Conservation (phyloP, 805 yeast species). For the Debaryomyces hansenii region DNA sequence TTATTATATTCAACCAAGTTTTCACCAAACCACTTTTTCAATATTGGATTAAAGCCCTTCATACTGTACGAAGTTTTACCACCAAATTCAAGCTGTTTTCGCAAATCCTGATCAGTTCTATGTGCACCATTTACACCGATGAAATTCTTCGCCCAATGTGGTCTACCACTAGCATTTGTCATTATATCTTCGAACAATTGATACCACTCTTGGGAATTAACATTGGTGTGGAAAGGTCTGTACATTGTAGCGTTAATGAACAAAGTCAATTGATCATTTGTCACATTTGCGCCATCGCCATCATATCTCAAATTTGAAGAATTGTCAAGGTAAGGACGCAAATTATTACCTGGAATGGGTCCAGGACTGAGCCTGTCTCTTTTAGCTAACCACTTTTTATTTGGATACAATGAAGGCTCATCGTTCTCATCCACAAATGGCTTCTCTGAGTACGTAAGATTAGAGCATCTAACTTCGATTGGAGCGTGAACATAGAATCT, state of each 20-base stretch:
- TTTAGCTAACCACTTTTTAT: slow-evolving; percentile 49
- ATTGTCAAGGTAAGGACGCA: slow-evolving; percentile 79
- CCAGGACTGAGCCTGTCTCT: slow-evolving; percentile 64
- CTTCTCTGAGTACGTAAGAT: slow-evolving; percentile 57
- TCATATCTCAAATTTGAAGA: slow-evolving; percentile 64
- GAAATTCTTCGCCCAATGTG: slow-evolving; percentile 98
- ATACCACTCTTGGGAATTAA: slow-evolving; percentile 80
- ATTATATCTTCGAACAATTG: slow-evolving; percentile 77
- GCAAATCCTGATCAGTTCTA: slow-evolving; percentile 32
- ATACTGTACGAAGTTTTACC: slow-evolving; percentile 62
- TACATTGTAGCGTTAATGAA: slow-evolving; percentile 94
- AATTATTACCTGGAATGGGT: slow-evolving; percentile 78
- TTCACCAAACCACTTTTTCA: slow-evolving; percentile 79
- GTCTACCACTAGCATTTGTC: slow-evolving; percentile 81
- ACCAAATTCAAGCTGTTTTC: slow-evolving; percentile 39
- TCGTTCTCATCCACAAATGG: slow-evolving; percentile 36
- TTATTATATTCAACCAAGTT: slow-evolving; percentile 60
- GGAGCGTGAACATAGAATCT: slow-evolving; percentile 92
- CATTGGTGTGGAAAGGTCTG: slow-evolving; percentile 81
- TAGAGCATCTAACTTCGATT: slow-evolving; percentile 90
- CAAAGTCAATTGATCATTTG: slow-evolving; percentile 77
- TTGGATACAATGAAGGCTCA: slow-evolving; percentile 39
- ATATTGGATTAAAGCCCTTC: slow-evolving; percentile 72
- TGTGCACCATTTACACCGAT: slow-evolving; percentile 54
- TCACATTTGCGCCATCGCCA: slow-evolving; percentile 45